Evolutionary conservation across 106 monocot species (phyloP).

Genomic region (Dioscorea dumetorum): DNA sequence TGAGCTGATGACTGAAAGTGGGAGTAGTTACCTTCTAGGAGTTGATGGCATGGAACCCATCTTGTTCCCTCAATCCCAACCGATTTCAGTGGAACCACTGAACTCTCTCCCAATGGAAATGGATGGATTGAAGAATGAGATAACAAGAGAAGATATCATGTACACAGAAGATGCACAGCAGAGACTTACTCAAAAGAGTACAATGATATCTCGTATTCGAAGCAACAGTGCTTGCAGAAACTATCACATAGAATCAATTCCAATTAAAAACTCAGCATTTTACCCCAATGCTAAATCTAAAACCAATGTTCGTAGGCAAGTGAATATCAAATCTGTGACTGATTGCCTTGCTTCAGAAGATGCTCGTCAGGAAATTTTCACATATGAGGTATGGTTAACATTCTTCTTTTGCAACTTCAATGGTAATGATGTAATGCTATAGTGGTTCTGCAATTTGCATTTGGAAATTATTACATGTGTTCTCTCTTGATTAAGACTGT

Average conservation of each 20-base stretch:
- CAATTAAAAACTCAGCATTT: constrained; percentile 24
- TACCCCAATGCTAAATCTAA: constrained; percentile 51
- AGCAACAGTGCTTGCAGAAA: constrained; percentile 44
- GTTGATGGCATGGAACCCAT: constrained; percentile 14
- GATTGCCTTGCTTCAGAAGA: constrained; percentile 47
- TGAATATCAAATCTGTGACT: constrained; percentile 38
- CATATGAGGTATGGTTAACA: constrained; percentile 49
- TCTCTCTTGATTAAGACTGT: no score
- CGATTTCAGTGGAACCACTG: constrained; percentile 56
- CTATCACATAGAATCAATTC: constrained; percentile 33
- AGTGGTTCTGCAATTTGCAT: no score
- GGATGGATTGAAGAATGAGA: constrained; percentile 16
- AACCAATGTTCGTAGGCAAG: constrained; percentile 29
- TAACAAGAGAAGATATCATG: constrained; percentile 8
- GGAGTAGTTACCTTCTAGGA: constrained; percentile 16
- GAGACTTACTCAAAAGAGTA: constrained; percentile 30
- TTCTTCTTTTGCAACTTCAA: no score
- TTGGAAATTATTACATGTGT: no score
- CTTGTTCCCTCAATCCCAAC: constrained; percentile 13
- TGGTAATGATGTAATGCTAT: no score
- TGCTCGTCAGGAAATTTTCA: constrained; percentile 59
- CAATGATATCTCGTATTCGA: constrained; percentile 38
- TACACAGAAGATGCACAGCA: constrained; percentile 13
- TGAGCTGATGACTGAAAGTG: constrained; percentile 5
- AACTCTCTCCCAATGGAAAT: constrained; percentile 53